Evolutionary conservation across 345 rosid species (phyloP).

Genomic region (Trapa incisa): DNA sequence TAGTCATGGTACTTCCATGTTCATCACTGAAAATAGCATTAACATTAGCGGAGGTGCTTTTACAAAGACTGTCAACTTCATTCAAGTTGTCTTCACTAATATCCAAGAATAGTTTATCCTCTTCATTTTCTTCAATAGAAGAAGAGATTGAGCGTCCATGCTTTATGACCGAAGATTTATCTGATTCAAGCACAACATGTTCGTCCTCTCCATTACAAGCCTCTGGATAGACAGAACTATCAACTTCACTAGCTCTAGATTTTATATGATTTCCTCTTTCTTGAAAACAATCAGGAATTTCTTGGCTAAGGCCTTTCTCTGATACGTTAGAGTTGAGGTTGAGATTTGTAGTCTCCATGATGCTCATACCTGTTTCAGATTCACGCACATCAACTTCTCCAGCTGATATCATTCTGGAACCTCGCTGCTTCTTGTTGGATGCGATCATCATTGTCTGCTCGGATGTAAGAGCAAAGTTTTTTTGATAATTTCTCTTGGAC

Average conservation of each 20-base stretch:
- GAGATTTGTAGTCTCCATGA: neutral
- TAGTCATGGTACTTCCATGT: neutral
- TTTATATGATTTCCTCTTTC: neutral
- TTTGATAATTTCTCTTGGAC: slow-evolving; percentile 8
- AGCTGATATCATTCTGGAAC: neutral
- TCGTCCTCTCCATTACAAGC: neutral
- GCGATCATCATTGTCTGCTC: slow-evolving; percentile 8
- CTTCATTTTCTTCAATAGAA: neutral
- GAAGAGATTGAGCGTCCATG: neutral
- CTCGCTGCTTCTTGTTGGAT: slow-evolving; percentile 1
- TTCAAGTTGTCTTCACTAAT: neutral
- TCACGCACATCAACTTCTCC: neutral
- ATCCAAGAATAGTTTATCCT: neutral
- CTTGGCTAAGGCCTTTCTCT: neutral
- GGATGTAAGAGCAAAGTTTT: slow-evolving; percentile 6
- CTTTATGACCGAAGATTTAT: neutral
- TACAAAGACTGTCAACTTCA: neutral
- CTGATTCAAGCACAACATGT: neutral
- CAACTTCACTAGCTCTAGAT: neutral
- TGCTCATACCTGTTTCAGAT: neutral
- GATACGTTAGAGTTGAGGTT: neutral
- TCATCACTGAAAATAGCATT: neutral
- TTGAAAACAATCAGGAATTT: neutral
- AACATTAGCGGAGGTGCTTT: neutral
- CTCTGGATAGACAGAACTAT: neutral